Conservation (phyloP, 306 rosid species). For the Geum urbanum region DNA sequence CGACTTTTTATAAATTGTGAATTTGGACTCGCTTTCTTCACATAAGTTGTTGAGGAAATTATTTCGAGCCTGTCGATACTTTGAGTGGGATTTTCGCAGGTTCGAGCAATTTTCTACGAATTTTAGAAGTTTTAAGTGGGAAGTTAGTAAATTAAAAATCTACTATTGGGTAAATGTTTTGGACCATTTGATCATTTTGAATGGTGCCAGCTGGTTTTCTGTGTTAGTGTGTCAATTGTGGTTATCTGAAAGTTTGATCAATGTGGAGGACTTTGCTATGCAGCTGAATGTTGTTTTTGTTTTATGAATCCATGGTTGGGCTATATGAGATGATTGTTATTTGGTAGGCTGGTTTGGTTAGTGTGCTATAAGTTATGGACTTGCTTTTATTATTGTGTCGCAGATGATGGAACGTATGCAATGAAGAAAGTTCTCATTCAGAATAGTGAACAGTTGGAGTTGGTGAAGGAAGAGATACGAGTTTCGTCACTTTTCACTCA, state of each 20-base stretch:
- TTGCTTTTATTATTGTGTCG: slow-evolving; percentile 12
- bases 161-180: too few relatives aligned
- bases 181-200: too few relatives aligned
- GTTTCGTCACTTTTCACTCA: slow-evolving; percentile 89
- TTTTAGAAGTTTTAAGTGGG: too few relatives aligned
- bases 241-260: slow-evolving; percentile 1
- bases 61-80: too few relatives aligned
- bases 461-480: slow-evolving; percentile 96
- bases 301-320: not conserved
- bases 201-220: slow-evolving; percentile 4
- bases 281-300: not conserved
- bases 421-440: slow-evolving; percentile 93
- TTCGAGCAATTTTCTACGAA: too few relatives aligned
- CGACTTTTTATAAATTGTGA: too few relatives aligned
- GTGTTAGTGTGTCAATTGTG: not conserved
- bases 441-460: slow-evolving; percentile 80
- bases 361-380: not conserved
- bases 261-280: not conserved
- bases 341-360: not conserved
- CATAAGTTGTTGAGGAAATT: too few relatives aligned
- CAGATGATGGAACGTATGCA: slow-evolving; percentile 93
- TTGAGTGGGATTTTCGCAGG: too few relatives aligned
- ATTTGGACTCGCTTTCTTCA: too few relatives aligned
- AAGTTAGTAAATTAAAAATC: too few relatives aligned
- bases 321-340: not conserved